Conservation (phyloP, 2,329 filamentous ascomycete species). For the Fusarium nematophilum region DNA sequence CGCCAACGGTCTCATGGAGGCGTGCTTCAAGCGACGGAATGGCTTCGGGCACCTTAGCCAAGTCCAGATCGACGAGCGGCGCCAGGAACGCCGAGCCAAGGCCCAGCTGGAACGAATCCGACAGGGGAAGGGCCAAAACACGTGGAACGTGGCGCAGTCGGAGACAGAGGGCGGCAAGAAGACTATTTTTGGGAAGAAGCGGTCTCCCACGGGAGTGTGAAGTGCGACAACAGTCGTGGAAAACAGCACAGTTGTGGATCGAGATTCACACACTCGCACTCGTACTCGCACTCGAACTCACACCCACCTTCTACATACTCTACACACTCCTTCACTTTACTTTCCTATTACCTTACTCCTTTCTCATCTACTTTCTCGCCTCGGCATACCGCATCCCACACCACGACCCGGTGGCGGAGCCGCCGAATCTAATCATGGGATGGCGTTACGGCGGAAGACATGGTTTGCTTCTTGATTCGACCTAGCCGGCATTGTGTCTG, state of each 20-base stretch:
- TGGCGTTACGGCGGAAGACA: constrained; percentile 43
- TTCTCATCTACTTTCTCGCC: constrained; percentile 19
- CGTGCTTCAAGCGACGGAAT: constrained; percentile 83
- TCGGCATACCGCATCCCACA: constrained; percentile 27
- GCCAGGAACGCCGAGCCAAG: constrained; percentile 73
- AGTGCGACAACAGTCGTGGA: too few relatives aligned
- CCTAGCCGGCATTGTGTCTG: constrained; percentile 41
- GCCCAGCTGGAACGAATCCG: constrained; percentile 56
- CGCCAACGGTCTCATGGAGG: constrained; percentile 83
- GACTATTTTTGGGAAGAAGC: constrained; percentile 57
- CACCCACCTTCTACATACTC: too few relatives aligned
- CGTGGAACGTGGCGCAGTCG: constrained; percentile 46
- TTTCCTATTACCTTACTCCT: constrained; percentile 12
- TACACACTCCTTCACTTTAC: constrained; percentile 27
- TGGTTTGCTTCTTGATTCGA: constrained; percentile 36
- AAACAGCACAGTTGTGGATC: too few relatives aligned
- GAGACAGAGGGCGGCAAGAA: constrained; percentile 52
- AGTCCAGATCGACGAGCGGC: constrained; percentile 80
- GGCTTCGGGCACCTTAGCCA: constrained; percentile 86
- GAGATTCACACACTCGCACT: constrained; percentile 1
- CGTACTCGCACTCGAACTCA: constrained; percentile 1
- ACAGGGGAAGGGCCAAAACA: constrained; percentile 43
- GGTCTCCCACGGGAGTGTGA: constrained; percentile 35
- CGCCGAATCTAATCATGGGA: constrained; percentile 40
- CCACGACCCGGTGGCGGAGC: constrained; percentile 25